Percentiles rank a stretch among this genome's conserved stretches.
phyloP scores from a whole-genome alignment of 257 asterid genomes.

The Solanum habrochaites region DNA sequence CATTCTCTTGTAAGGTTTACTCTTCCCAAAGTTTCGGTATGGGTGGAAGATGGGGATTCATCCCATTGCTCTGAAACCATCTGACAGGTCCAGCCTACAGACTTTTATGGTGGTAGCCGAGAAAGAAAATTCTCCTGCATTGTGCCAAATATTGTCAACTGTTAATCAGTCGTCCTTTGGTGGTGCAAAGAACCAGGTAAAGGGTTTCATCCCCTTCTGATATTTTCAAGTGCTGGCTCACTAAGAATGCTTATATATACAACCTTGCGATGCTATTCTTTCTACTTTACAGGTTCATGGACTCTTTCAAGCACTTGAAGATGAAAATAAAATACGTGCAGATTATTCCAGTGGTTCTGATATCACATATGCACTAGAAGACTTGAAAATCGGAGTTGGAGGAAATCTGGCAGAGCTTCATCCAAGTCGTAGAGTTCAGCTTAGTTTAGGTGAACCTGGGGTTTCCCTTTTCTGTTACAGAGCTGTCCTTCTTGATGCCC shows the following conservation, averaged over 20 bases:
- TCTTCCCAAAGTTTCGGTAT: slow-evolving; percentile 69
- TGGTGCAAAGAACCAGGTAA: slow-evolving; percentile 57
- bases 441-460: slow-evolving; percentile 69
- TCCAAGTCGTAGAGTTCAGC: slow-evolving; percentile 70
- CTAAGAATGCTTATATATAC: not conserved
- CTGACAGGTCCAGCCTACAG: slow-evolving; percentile 38
- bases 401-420: slow-evolving; percentile 55
- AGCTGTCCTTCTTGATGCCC: slow-evolving; percentile 75
- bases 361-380: slow-evolving; percentile 60
- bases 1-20: slow-evolving; percentile 41
- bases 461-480: slow-evolving; percentile 54
- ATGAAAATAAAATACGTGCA: slow-evolving; percentile 49
- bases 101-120: slow-evolving; percentile 79
- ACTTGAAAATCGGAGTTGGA: slow-evolving; percentile 66
- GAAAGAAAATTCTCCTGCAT: slow-evolving; percentile 33
- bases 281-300: slow-evolving; percentile 42
- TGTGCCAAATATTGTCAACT: slow-evolving; percentile 42
- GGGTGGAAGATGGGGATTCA: slow-evolving; percentile 82
- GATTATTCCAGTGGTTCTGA: slow-evolving; percentile 42
- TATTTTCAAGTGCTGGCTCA: not conserved
- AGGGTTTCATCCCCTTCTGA: not conserved
- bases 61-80: slow-evolving; percentile 43
- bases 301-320: slow-evolving; percentile 49
- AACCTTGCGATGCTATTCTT: not conserved
- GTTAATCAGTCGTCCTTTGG: slow-evolving; percentile 27